Conservation (phyloP, 1,139 yeast genomes). For the Candida tetrigidarum region DNA sequence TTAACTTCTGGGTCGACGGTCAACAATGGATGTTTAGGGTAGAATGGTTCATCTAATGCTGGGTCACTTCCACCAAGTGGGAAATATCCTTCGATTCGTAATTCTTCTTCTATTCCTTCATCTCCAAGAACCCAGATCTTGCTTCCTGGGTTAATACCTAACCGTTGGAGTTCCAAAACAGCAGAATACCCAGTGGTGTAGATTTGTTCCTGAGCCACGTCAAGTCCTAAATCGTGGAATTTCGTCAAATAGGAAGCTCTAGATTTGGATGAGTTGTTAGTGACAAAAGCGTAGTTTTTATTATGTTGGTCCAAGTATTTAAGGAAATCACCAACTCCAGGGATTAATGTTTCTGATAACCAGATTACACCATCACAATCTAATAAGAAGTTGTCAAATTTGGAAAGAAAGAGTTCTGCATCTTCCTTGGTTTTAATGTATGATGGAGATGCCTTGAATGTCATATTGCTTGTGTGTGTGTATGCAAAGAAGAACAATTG, state of each 20-base stretch:
- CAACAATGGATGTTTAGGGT: conserved; percentile 32
- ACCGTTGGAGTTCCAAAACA: conserved; percentile 27
- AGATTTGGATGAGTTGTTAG: conserved; percentile 46
- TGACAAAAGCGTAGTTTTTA: conserved; percentile 40
- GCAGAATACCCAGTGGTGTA: conserved; percentile 48
- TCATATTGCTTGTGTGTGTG: conserved; percentile 9
- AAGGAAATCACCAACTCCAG: conserved; percentile 71
- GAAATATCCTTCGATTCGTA: conserved; percentile 65
- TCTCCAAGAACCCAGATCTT: conserved; percentile 92
- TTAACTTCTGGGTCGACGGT: conserved; percentile 42
- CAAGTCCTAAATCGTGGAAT: conserved; percentile 38
- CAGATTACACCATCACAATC: conserved; percentile 97
- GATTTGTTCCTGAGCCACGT: conserved; percentile 31
- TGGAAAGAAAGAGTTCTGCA: conserved; percentile 56
- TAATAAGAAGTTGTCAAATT: conserved; percentile 81
- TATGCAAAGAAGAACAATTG: not conserved
- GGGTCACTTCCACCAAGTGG: conserved; percentile 75
- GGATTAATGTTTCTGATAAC: conserved; percentile 80
- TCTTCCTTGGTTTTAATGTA: conserved; percentile 45
- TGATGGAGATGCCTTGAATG: conserved; percentile 16
- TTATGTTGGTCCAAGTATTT: conserved; percentile 49
- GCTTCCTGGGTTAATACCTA: conserved; percentile 31
- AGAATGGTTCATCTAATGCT: conserved; percentile 25
- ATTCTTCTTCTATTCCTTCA: conserved; percentile 76
- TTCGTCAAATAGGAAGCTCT: conserved; percentile 37